Percentiles rank a stretch among this genome's conserved stretches.
These are phyloP conservation scores for Pseudocercospora vitis DNA, from an alignment of 2,329 filamentous ascomycete genomes.

Conservation along the genomic window DNA sequence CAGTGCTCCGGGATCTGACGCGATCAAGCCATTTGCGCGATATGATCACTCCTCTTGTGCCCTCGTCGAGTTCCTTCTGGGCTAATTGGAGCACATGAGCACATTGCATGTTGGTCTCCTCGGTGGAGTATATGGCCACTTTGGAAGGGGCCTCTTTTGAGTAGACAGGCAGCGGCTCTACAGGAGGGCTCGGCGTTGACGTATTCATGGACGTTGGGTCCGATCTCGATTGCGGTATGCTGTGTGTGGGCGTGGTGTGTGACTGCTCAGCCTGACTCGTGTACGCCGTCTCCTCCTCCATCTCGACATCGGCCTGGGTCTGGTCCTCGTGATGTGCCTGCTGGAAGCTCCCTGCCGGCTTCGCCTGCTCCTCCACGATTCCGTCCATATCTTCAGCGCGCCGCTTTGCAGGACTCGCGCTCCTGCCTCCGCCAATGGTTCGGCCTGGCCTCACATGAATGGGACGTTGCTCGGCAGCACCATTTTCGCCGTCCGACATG, in stretches of 20 bases:
- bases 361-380: background rate
- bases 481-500: conserved; percentile 43
- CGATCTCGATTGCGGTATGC: conserved; percentile 8
- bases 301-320: conserved; percentile 24
- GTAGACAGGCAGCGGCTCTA: conserved; percentile 26
- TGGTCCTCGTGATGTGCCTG: conserved; percentile 10
- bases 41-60: conserved; percentile 74
- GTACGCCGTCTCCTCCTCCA: conserved; percentile 25
- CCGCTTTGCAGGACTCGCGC: conserved; percentile 57
- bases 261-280: background rate
- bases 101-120: conserved; percentile 65
- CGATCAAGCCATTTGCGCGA: conserved; percentile 76
- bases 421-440: conserved; percentile 36
- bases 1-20: conserved; percentile 65
- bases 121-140: conserved; percentile 28
- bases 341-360: conserved; percentile 20
- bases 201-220: conserved; percentile 17
- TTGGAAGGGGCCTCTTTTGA: conserved; percentile 30
- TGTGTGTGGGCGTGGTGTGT: conserved; percentile 21
- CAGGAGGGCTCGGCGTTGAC: conserved; percentile 28
- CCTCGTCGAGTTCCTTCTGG: conserved; percentile 59
- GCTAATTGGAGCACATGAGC: conserved; percentile 64
- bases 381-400: conserved; percentile 56
- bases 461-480: conserved; percentile 20
- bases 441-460: conserved; percentile 22